These are phyloP conservation scores for Lavandula angustifolia DNA, from an alignment of 257 asterid species.

Conservation along the genomic window DNA sequence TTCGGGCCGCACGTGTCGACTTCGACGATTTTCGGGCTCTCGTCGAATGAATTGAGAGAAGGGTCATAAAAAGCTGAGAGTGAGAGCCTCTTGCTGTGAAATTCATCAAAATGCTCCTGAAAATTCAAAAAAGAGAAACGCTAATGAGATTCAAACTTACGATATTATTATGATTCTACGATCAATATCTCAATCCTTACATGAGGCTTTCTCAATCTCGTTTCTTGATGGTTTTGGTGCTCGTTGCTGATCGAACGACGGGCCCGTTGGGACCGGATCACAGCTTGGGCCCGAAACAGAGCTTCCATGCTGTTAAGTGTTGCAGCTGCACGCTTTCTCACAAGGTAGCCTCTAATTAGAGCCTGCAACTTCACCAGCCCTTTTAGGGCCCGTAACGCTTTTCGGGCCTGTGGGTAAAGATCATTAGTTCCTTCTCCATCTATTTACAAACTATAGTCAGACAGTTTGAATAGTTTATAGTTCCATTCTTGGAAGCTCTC, in stretches of 20 bases:
- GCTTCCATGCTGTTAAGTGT: conserved; percentile 91
- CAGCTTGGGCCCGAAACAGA: conserved; percentile 83
- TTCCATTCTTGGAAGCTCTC: not conserved
- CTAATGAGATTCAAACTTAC: not conserved
- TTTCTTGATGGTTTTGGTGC: conserved; percentile 48
- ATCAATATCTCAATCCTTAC: conserved; percentile 45
- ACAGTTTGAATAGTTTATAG: not conserved
- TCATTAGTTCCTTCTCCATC: conserved; percentile 12
- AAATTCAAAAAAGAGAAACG: conserved; percentile 22
- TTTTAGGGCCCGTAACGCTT: conserved; percentile 82
- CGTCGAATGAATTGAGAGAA: conserved; percentile 45
- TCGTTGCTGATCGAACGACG: conserved; percentile 54
- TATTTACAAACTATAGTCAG: conserved; percentile 3
- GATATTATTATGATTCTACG: not conserved
- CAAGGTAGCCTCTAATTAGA: conserved; percentile 80
- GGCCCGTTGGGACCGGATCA: conserved; percentile 64
- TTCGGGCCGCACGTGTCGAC: conserved; percentile 70
- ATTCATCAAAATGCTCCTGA: conserved; percentile 75
- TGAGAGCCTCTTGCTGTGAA: conserved; percentile 69
- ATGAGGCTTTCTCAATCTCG: conserved; percentile 57
- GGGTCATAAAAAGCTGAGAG: conserved; percentile 59
- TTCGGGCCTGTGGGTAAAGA: conserved; percentile 64
- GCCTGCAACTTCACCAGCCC: conserved; percentile 97
- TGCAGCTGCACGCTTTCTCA: conserved; percentile 87
- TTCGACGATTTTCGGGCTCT: conserved; percentile 85